Conservation (phyloP, 176 grass and related monocot genomes). For the Zizania latifolia region DNA sequence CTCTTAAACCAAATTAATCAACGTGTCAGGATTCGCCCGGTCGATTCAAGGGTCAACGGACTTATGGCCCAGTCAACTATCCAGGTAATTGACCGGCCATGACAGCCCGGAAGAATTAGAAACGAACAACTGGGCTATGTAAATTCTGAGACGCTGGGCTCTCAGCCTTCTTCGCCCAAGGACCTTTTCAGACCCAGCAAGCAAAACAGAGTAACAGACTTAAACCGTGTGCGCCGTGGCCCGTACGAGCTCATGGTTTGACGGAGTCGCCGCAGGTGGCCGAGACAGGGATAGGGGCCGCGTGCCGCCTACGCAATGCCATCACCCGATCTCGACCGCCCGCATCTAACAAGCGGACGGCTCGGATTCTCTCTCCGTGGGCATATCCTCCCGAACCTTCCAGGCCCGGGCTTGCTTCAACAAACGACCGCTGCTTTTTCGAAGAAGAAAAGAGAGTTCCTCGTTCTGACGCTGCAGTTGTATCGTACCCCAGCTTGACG, state of each 20-base stretch:
- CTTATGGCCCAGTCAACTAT: neutral
- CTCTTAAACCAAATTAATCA: too few relatives aligned
- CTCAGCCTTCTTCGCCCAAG: neutral
- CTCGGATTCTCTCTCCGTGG: neutral
- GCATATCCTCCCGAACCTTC: conserved; percentile 12
- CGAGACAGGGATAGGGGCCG: neutral
- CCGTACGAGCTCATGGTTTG: neutral
- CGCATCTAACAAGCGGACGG: neutral
- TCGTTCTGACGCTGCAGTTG: neutral
- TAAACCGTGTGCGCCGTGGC: neutral
- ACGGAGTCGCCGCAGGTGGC: conserved; percentile 11
- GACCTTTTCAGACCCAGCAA: neutral
- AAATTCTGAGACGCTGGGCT: neutral
- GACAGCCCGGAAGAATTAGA: neutral
- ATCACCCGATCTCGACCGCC: conserved; percentile 21
- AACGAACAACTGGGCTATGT: neutral
- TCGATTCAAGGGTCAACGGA: too few relatives aligned
- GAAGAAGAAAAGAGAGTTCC: neutral
- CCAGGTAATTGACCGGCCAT: neutral
- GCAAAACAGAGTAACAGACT: neutral
- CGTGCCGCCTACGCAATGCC: conserved; percentile 35
- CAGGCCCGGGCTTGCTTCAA: neutral
- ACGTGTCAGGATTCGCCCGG: too few relatives aligned
- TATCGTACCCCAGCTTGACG: neutral
- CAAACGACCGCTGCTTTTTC: neutral